phyloP scores from a whole-genome alignment of 176 grass and related monocot species.

The Melocanna baccifera region DNA sequence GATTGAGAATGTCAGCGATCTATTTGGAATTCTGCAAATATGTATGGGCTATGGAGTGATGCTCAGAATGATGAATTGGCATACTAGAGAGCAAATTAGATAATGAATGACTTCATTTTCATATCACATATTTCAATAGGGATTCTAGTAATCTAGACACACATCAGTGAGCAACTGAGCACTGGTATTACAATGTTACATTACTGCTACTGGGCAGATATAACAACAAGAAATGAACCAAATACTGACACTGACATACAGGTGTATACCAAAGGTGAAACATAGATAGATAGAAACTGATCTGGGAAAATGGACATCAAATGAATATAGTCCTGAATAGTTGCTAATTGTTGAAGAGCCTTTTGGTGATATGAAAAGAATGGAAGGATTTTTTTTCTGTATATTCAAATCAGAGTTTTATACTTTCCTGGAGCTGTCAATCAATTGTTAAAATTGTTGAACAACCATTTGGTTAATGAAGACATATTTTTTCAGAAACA shows the following conservation, averaged over 20 bases:
- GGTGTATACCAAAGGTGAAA: background rate
- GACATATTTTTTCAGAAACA: background rate
- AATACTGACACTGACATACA: background rate
- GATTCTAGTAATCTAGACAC: background rate
- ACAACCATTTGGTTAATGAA: background rate
- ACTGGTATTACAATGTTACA: background rate
- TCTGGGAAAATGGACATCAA: background rate
- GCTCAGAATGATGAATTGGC: background rate
- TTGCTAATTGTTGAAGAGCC: background rate
- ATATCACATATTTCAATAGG: background rate
- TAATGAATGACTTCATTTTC: background rate
- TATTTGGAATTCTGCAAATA: background rate
- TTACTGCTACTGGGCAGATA: background rate
- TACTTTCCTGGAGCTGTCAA: background rate
- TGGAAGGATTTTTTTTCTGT: too few relatives aligned
- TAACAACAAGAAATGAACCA: background rate
- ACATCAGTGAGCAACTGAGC: background rate
- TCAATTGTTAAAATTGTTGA: background rate
- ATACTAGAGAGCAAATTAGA: background rate
- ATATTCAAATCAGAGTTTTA: background rate
- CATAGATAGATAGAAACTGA: background rate
- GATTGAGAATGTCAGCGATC: background rate
- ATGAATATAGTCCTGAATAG: background rate
- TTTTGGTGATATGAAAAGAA: background rate
- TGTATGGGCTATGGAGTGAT: background rate